phyloP scores from a whole-genome alignment of 2,329 filamentous ascomycete species.

The Monosporascus sp. region DNA sequence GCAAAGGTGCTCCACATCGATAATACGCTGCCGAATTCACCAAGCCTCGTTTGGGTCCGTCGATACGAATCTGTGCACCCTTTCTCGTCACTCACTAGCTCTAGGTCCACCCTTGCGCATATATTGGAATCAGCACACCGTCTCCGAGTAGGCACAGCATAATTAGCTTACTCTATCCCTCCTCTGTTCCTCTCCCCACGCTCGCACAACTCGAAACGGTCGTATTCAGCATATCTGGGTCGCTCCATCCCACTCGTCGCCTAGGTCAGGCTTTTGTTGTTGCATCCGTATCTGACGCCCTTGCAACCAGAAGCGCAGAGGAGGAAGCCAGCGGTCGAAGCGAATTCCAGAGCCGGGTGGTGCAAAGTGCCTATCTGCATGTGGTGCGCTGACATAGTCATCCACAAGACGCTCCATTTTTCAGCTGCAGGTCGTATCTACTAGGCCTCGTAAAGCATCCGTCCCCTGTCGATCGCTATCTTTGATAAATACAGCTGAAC shows the following conservation, averaged over 20 bases:
- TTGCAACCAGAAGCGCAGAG: slow-evolving; percentile 7
- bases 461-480: not conserved
- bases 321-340: slow-evolving; percentile 11
- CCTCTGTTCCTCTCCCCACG: not conserved
- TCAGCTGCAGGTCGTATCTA: not conserved
- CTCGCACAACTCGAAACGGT: slow-evolving; percentile 1
- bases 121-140: slow-evolving; percentile 18
- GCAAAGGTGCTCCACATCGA: slow-evolving; percentile 15
- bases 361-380: not conserved
- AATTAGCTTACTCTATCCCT: slow-evolving; percentile 12
- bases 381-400: not conserved
- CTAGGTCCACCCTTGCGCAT: slow-evolving; percentile 25
- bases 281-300: slow-evolving; percentile 9
- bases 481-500: not conserved
- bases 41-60: slow-evolving; percentile 11
- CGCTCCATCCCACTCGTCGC: slow-evolving; percentile 6
- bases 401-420: not conserved
- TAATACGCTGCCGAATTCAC: slow-evolving; percentile 10
- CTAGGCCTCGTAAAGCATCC: not conserved
- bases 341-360: slow-evolving; percentile 5
- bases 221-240: slow-evolving; percentile 9
- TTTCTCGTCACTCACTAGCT: slow-evolving; percentile 7
- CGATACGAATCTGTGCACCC: slow-evolving; percentile 17
- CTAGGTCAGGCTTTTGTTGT: slow-evolving; percentile 8
- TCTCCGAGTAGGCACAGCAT: slow-evolving; percentile 12